Evolutionary conservation across 768 basidiomycete genomes (phyloP).

Genomic region (Amanita jacksonii): DNA sequence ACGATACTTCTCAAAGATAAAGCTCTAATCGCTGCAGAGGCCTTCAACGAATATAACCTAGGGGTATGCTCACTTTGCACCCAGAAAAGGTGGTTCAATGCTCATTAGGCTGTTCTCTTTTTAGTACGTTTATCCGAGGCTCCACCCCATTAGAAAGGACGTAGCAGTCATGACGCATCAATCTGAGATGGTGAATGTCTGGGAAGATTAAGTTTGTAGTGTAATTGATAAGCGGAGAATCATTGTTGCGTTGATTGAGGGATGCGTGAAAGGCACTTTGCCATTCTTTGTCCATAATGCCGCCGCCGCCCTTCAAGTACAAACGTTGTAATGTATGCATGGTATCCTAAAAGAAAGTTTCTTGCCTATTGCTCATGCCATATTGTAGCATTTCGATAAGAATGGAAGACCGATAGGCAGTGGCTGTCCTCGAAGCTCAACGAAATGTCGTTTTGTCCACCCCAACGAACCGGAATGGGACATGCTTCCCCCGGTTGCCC

Average conservation of each 20-base stretch:
- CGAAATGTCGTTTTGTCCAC: slow-evolving; percentile 18
- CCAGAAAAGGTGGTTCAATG: not conserved
- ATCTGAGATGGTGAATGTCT: slow-evolving; percentile 60
- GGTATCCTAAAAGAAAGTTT: slow-evolving; percentile 1
- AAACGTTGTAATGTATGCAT: slow-evolving; percentile 14
- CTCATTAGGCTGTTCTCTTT: slow-evolving; percentile 5
- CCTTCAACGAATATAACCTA: slow-evolving; percentile 77
- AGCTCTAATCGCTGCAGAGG: slow-evolving; percentile 66
- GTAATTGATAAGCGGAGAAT: too few relatives aligned
- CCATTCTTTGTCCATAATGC: too few relatives aligned
- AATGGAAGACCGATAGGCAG: slow-evolving; percentile 11
- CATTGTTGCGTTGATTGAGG: too few relatives aligned
- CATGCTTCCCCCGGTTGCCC: not conserved
- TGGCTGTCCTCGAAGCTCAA: slow-evolving; percentile 9
- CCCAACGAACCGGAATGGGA: slow-evolving; percentile 20
- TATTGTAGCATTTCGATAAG: slow-evolving; percentile 4
- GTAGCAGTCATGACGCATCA: slow-evolving; percentile 82
- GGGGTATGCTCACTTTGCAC: slow-evolving; percentile 35
- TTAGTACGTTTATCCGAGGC: slow-evolving; percentile 78
- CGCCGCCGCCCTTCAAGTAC: too few relatives aligned
- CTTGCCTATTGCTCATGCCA: not conserved
- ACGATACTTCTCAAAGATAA: slow-evolving; percentile 63
- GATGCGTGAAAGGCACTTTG: too few relatives aligned
- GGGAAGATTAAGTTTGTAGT: slow-evolving; percentile 29
- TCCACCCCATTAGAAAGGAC: slow-evolving; percentile 68